These are phyloP conservation scores for Bimuria novae-zelandiae DNA, from an alignment of 2,329 filamentous ascomycete species.

Conservation along the genomic window DNA sequence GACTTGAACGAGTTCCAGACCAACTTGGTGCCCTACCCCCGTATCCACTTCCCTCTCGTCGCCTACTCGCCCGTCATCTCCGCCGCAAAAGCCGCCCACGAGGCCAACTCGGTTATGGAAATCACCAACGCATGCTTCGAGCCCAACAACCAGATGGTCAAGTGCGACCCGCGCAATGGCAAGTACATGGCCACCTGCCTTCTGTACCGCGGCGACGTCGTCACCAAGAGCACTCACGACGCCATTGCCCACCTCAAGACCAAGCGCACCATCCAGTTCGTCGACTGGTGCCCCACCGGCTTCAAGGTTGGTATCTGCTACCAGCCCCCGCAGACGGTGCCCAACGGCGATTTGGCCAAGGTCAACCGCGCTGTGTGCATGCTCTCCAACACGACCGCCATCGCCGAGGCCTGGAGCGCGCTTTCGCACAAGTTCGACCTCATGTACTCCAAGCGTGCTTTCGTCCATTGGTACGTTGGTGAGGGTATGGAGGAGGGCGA, in stretches of 20 bases:
- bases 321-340: conserved; percentile 94
- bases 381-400: conserved; percentile 98
- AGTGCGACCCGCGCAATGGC: conserved; percentile 96
- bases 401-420: conserved; percentile 96
- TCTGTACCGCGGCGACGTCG: conserved; percentile 97
- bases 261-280: conserved; percentile 98
- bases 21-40: conserved; percentile 97
- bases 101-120: conserved; percentile 97
- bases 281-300: conserved; percentile 99
- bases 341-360: conserved; percentile 96
- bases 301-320: conserved; percentile 99
- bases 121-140: conserved; percentile 99
- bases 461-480: conserved; percentile 99
- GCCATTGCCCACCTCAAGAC: conserved; percentile 97
- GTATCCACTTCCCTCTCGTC: conserved; percentile 99
- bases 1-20: conserved; percentile 99
- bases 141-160: conserved; percentile 99
- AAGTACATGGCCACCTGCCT: conserved; percentile 99
- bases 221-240: conserved; percentile 90
- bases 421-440: conserved; percentile 98
- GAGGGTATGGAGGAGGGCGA: conserved; percentile 99
- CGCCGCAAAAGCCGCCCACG: conserved; percentile 92
- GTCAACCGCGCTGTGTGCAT: conserved; percentile 99
- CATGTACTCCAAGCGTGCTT: conserved; percentile 99
- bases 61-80: conserved; percentile 95